A percentile compares a stretch with the other conserved stretches of the same genome.
Conservation (phyloP, 345 rosid species). For the Alliaria petiolata region DNA sequence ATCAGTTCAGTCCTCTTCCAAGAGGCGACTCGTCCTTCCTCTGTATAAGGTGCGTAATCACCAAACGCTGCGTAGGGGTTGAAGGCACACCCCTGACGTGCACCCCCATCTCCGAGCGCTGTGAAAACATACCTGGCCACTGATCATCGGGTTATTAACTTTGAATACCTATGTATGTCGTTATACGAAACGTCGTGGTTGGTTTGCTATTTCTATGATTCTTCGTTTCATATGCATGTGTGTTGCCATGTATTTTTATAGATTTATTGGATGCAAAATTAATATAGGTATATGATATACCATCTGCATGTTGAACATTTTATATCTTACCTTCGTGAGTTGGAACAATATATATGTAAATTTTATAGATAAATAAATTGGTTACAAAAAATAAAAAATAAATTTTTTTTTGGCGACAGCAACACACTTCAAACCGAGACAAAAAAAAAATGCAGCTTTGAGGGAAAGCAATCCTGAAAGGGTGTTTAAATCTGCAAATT, state of each 20-base stretch:
- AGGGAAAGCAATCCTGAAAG: no score
- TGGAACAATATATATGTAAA: no score
- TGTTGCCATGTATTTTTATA: not conserved
- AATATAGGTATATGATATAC: not conserved
- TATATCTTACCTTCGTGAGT: no score
- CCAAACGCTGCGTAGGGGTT: not conserved
- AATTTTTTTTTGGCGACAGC: no score
- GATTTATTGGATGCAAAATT: not conserved
- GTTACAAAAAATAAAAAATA: no score
- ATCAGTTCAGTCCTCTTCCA: not conserved
- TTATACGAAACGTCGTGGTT: not conserved
- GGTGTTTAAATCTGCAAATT: no score
- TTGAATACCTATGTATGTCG: no score
- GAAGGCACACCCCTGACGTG: not conserved
- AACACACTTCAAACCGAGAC: no score
- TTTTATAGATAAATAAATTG: no score
- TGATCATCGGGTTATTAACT: not conserved
- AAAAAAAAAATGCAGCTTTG: no score
- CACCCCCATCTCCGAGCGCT: not conserved
- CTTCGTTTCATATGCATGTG: not conserved
- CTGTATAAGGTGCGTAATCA: not conserved
- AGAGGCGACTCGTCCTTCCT: not conserved
- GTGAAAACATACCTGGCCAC: not conserved
- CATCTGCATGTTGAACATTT: no score
- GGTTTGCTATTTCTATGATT: not conserved